Percentiles rank a stretch among this genome's conserved stretches.
phyloP scores from a whole-genome alignment of 768 basidiomycete genomes.

The Tubosaeta brunneosetosa region DNA sequence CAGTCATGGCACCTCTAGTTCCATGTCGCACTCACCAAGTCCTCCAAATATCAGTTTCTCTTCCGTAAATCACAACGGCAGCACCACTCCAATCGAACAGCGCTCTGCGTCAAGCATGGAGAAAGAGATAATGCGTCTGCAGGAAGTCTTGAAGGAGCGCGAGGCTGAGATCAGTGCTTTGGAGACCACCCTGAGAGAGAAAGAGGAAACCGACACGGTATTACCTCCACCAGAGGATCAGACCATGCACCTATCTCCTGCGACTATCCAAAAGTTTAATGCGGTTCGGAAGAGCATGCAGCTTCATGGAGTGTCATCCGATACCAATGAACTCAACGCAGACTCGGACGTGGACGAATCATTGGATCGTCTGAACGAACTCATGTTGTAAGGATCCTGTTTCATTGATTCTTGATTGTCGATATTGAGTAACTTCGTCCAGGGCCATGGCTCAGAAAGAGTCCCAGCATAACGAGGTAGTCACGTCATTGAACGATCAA shows the following conservation, averaged over 20 bases:
- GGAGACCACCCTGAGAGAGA: conserved; percentile 50
- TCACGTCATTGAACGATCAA: conserved; percentile 67
- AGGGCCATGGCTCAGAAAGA: conserved; percentile 99
- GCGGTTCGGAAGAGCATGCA: conserved; percentile 67
- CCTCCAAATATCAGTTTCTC: conserved; percentile 59
- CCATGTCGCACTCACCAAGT: conserved; percentile 56
- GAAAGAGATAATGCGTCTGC: conserved; percentile 92
- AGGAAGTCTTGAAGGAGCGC: conserved; percentile 85
- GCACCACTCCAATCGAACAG: conserved; percentile 40
- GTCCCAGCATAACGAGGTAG: conserved; percentile 76
- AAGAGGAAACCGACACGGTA: conserved; percentile 17
- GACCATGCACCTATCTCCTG: conserved; percentile 54
- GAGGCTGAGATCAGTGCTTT: conserved; percentile 85
- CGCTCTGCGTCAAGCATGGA: conserved; percentile 83
- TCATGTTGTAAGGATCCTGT: conserved; percentile 71
- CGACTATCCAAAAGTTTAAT: conserved; percentile 69
- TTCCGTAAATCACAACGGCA: conserved; percentile 36
- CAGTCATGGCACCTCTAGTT: conserved; percentile 66
- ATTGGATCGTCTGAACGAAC: conserved; percentile 77
- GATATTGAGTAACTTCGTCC: conserved; percentile 8
- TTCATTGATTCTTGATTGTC: conserved; percentile 2
- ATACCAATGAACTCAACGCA: conserved; percentile 21
- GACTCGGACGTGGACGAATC: conserved; percentile 59
- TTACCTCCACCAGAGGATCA: conserved; percentile 17
- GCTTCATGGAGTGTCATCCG: conserved; percentile 37